Evolutionary conservation across 2,329 filamentous ascomycete genomes (phyloP), one percentile per base, ranked within the genome.

Genomic region (Penicillium vulpinum): DNA sequence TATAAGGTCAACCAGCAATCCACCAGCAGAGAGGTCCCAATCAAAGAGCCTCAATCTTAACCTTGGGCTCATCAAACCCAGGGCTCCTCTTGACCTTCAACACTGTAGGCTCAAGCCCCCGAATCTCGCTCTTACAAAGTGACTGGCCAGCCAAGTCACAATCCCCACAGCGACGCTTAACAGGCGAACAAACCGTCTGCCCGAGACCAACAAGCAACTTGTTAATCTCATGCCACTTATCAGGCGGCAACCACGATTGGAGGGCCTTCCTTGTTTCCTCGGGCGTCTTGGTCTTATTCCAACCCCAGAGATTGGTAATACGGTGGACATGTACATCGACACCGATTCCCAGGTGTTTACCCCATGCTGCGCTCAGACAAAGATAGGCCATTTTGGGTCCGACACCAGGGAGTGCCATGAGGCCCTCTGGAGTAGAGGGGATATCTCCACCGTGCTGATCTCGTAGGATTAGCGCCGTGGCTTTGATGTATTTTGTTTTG

Each of bases 301-400:
- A 97, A 4, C 90, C 89, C 92, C 92, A 96, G 28, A 96, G 80
- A 76, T 96, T 96, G 50, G 91, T 93, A 75, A 97, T 95, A 54
- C 92, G 88, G 76, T 96, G 92, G 4, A 97, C 92, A 75, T 97
- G 92, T 5, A 96, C 92, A 73, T 97, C 92, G 47, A 97, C 92
- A 26, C 92, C 92, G 62, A 97, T 96, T 8, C 92, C 92, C 63
- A 87, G 82, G 48, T 85, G 81, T 43, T 81, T 78, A 2, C 85
- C 85, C 88, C 88, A 82, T 68, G 88, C 90, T 0, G 88, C 88
- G 45, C 87, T 88, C 78, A 96, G 85, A 71, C 89, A 93, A 22
- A 97, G 83, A 73, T 94, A 92, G 13, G 88, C 92, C 92, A 97
- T 97, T 77, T 97, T 97, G 29, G 92, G 92, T 0, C 92, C 92